Conservation (phyloP, 2,329 filamentous ascomycete species). For the Hypoxylon sp. region DNA sequence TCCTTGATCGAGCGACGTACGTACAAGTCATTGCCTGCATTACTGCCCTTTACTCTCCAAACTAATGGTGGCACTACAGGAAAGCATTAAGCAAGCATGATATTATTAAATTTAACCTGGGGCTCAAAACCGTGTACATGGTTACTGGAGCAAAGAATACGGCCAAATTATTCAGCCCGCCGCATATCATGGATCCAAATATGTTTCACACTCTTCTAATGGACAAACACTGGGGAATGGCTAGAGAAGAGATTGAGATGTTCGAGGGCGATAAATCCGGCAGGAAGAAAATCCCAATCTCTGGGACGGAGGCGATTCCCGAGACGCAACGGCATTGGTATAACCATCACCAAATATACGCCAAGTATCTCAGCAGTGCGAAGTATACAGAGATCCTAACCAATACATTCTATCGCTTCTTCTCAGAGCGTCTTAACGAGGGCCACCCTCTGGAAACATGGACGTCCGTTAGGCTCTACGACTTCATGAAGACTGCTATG, state of each 20-base stretch:
- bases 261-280: constrained; percentile 6
- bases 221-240: not conserved
- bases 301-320: not conserved
- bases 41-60: not conserved
- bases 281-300: constrained; percentile 1
- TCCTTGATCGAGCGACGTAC: constrained; percentile 9
- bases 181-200: constrained; percentile 9
- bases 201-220: constrained; percentile 2
- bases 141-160: not conserved
- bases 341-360: constrained; percentile 13
- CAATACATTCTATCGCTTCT: constrained; percentile 4
- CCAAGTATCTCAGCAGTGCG: constrained; percentile 9
- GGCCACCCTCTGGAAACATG: not conserved
- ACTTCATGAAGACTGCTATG: constrained; percentile 4
- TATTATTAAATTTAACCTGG: not conserved
- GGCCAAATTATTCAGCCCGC: not conserved
- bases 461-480: not conserved
- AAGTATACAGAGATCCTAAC: constrained; percentile 1
- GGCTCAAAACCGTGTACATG: not conserved
- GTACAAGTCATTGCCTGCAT: not conserved
- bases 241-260: not conserved
- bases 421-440: constrained; percentile 1
- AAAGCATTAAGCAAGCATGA: not conserved
- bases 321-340: constrained; percentile 11
- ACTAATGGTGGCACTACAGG: not conserved